Conservation (phyloP, 108 stramenopile genomes). For the Pseudonitzschia delicatissima region DNA sequence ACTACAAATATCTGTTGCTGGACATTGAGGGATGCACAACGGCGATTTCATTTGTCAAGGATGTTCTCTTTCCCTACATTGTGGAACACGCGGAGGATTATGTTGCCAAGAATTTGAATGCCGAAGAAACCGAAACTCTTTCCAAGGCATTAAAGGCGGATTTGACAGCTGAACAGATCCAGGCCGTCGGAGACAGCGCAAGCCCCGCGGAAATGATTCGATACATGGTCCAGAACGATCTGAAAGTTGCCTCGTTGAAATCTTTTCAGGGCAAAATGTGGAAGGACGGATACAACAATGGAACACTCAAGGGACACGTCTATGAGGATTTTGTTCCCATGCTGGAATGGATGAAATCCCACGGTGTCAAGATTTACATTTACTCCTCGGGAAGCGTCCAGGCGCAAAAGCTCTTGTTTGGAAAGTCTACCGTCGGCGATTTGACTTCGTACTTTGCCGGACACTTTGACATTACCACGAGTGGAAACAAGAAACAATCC, state of each 20-base stretch:
- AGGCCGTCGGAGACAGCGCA: background rate
- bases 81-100: conserved; percentile 44
- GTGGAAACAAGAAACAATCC: conserved; percentile 72
- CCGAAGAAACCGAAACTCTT: conserved; percentile 12
- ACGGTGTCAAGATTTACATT: conserved; percentile 67
- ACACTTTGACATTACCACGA: conserved; percentile 88
- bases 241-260: conserved; percentile 80
- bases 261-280: conserved; percentile 88
- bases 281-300: conserved; percentile 68
- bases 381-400: conserved; percentile 85
- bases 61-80: conserved; percentile 82
- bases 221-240: conserved; percentile 64
- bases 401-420: conserved; percentile 88
- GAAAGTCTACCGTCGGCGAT: conserved; percentile 72
- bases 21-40: conserved; percentile 96
- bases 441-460: conserved; percentile 54
- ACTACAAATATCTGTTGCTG: conserved; percentile 74
- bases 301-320: conserved; percentile 75
- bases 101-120: conserved; percentile 10
- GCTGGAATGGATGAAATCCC: conserved; percentile 62
- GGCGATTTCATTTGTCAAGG: conserved; percentile 91
- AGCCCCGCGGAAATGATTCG: conserved; percentile 44
- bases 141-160: conserved; percentile 33
- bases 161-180: background rate
- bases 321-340: conserved; percentile 78